Evolutionary conservation across 768 basidiomycete genomes (phyloP).

Genomic region (Collybiopsis luxurians): DNA sequence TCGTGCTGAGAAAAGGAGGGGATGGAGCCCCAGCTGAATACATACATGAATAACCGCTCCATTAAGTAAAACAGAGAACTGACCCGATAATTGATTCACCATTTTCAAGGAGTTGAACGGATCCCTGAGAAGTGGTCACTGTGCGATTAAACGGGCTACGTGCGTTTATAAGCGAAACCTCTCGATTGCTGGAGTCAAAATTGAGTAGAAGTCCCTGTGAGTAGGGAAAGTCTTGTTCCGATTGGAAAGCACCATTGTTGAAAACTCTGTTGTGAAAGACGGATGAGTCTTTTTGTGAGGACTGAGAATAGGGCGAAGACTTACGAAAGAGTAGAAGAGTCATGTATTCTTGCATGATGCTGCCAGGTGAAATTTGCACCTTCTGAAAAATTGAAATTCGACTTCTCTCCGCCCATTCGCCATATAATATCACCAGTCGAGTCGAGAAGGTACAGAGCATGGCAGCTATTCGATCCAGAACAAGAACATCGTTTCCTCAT

Average conservation of each 20-base stretch:
- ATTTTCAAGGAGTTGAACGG: neutral
- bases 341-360: slow-evolving; percentile 14
- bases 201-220: slow-evolving; percentile 1
- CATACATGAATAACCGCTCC: neutral
- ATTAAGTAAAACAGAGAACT: neutral
- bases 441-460: slow-evolving; percentile 13
- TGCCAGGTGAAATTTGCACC: slow-evolving; percentile 16
- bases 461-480: slow-evolving; percentile 6
- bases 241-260: neutral
- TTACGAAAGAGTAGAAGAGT: neutral
- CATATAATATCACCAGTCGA: slow-evolving; percentile 16
- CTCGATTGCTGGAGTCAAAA: neutral
- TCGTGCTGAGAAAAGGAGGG: slow-evolving; percentile 5
- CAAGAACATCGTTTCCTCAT: no score
- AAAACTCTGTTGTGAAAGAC: no score
- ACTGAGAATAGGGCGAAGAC: slow-evolving; percentile 1
- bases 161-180: neutral
- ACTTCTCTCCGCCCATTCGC: slow-evolving; percentile 17
- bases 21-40: slow-evolving; percentile 4
- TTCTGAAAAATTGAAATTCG: slow-evolving; percentile 11
- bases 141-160: neutral
- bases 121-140: neutral
- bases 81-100: neutral
- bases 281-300: no score
- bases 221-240: neutral